These are phyloP conservation scores for Neocatenulostroma microsporum DNA, from an alignment of 2,329 filamentous ascomycete genomes.

Conservation along the genomic window DNA sequence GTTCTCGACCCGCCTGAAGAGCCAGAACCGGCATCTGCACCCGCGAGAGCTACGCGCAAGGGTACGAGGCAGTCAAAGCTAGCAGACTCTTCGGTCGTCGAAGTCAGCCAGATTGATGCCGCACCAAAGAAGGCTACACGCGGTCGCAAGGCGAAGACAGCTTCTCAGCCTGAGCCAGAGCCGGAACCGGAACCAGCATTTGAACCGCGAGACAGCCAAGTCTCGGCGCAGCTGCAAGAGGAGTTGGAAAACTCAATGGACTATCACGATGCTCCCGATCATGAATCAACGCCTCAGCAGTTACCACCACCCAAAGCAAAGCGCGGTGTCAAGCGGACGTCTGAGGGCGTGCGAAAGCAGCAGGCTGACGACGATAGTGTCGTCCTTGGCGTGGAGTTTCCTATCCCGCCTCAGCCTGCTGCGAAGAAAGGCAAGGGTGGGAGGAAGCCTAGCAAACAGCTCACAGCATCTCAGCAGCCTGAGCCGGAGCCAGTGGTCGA, in stretches of 20 bases:
- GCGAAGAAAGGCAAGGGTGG: constrained; percentile 17
- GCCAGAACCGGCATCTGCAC: constrained; percentile 45
- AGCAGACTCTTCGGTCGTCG: constrained; percentile 23
- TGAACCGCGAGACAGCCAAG: constrained; percentile 17
- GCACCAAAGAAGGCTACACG: constrained; percentile 23
- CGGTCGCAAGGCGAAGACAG: constrained; percentile 25
- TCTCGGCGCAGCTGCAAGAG: constrained; percentile 24
- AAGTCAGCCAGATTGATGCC: constrained; percentile 19
- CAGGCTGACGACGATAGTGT: constrained; percentile 48
- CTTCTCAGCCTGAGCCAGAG: constrained; percentile 19
- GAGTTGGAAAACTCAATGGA: constrained; percentile 26
- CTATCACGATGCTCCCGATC: constrained; percentile 14
- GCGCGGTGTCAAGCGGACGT: constrained; percentile 32
- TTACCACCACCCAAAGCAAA: constrained; percentile 16
- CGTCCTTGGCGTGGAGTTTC: constrained; percentile 16
- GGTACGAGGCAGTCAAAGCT: constrained; percentile 37
- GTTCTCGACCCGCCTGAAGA: constrained; percentile 9
- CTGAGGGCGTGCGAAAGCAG: constrained; percentile 38
- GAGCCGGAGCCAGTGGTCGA: constrained; percentile 31
- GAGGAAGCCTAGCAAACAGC: constrained; percentile 15
- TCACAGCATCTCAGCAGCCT: constrained; percentile 46
- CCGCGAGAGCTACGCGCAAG: constrained; percentile 15
- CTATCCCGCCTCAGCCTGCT: constrained; percentile 23
- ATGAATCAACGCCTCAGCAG: constrained; percentile 20
- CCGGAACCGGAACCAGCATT: constrained; percentile 14